Conservation (phyloP, 805 yeast genomes). For the Zygoascus biomembranicola region DNA sequence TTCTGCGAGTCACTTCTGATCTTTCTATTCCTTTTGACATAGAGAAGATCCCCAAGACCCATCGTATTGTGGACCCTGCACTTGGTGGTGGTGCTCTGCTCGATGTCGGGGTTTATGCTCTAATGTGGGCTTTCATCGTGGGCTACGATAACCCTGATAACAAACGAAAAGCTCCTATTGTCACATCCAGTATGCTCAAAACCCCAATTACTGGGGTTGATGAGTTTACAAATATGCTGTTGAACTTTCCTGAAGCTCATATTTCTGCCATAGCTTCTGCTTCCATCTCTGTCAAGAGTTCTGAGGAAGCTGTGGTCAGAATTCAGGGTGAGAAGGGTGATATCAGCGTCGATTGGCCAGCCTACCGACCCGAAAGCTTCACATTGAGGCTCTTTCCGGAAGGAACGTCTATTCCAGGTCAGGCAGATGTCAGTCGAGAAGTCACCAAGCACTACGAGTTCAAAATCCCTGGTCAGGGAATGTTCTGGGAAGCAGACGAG, state of each 20-base stretch:
- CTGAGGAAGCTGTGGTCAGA: slow-evolving; percentile 3
- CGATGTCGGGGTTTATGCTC: slow-evolving; percentile 47
- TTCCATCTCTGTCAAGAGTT: slow-evolving; percentile 3
- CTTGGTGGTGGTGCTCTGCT: slow-evolving; percentile 51
- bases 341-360: slow-evolving; percentile 15
- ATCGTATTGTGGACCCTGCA: slow-evolving; percentile 35
- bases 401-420: slow-evolving; percentile 3
- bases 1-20: slow-evolving; percentile 38
- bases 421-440: not conserved
- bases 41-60: slow-evolving; percentile 22
- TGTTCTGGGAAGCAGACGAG: slow-evolving; percentile 50
- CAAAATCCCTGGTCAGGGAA: slow-evolving; percentile 31
- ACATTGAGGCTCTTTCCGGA: slow-evolving; percentile 9
- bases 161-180: slow-evolving; percentile 10
- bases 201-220: slow-evolving; percentile 12
- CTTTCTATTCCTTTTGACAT: slow-evolving; percentile 9
- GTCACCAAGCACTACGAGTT: not conserved
- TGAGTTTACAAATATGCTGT: slow-evolving; percentile 9
- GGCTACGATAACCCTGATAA: slow-evolving; percentile 15
- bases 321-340: slow-evolving; percentile 12
- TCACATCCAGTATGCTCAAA: slow-evolving; percentile 11
- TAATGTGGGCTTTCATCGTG: slow-evolving; percentile 31
- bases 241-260: slow-evolving; percentile 11
- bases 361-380: slow-evolving; percentile 17
- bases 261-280: slow-evolving; percentile 11